Evolutionary conservation across 2,329 filamentous ascomycete genomes (phyloP), one percentile per base, ranked within the genome.

Genomic region (Calonectria montana): DNA sequence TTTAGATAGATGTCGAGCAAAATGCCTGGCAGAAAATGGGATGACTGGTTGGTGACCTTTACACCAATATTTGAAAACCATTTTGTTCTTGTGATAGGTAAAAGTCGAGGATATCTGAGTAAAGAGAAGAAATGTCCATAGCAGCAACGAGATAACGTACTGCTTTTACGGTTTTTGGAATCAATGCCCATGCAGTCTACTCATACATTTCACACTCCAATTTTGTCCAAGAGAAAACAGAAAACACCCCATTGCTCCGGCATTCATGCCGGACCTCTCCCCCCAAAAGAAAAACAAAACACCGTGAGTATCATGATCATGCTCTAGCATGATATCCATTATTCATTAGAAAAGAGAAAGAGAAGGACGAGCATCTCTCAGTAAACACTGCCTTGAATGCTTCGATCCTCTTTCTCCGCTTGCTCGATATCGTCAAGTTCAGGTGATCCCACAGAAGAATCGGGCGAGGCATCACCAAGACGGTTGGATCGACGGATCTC

Each of bases 361-460:
- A 39, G 8, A 59, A 31, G 59, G 21, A 31, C 6, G 27, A 16
- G 29, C 7, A 64, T 41, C 13, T 31, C 29, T 71, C 63, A 78
- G 53, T 78, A 78, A 39, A 78, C 77, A 53, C 77, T 78, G 41
- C 77, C 77, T 35, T 67, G 73, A 29, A 78, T 79, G 61, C 77
- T 78, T 27, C 77, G 75, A 39, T 79, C 77, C 31, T 78, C 68
- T 8, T 75, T 71, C 48, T 78, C 77, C 10, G 77, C 76, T 7
- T 71, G 73, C 31, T 78, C 75, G 41, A 78, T 59, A 25, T 78
- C 77, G 18, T 79, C 77, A 37, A 73, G 59, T 39, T 78, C 77
- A 3, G 65, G 65, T 12, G 65, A 67, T 29, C 74, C 77, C 45
- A 78, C 73, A 5, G 72, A 77, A 45, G 75, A 77, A 50, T 78